Evolutionary conservation across 2,329 filamentous ascomycete genomes (phyloP).

Genomic region (Colletotrichum cereale): DNA sequence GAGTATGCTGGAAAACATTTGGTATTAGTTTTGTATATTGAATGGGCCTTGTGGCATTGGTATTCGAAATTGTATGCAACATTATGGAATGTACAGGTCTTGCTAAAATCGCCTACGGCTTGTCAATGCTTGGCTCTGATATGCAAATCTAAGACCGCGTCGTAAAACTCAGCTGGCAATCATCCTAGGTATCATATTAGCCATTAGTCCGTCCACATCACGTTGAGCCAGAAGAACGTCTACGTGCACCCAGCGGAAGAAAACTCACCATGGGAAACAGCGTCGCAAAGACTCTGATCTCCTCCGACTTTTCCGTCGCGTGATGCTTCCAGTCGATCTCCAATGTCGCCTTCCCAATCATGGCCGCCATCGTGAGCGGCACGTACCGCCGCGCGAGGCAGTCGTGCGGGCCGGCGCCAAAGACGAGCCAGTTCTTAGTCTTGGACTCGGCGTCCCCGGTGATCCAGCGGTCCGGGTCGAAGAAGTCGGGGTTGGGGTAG

Average conservation of each 20-base stretch:
- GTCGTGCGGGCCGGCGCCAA: slow-evolving; percentile 63
- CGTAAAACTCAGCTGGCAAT: slow-evolving; percentile 52
- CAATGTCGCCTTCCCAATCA: slow-evolving; percentile 65
- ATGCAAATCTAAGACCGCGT: slow-evolving; percentile 42
- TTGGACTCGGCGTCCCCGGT: slow-evolving; percentile 62
- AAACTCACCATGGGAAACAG: slow-evolving; percentile 61
- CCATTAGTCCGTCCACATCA: not conserved
- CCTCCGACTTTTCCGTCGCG: slow-evolving; percentile 60
- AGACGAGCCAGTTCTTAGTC: slow-evolving; percentile 67
- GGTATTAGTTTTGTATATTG: not conserved
- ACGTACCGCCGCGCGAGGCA: slow-evolving; percentile 64
- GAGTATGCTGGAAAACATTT: not conserved
- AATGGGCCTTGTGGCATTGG: not conserved
- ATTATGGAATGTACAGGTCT: too few relatives aligned
- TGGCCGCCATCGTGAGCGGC: slow-evolving; percentile 61
- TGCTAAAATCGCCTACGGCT: accelerated
- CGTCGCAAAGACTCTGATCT: slow-evolving; percentile 64
- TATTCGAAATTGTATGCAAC: not conserved
- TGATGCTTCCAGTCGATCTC: slow-evolving; percentile 65
- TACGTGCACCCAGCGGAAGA: not conserved
- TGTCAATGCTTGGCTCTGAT: not conserved
- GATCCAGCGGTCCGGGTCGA: slow-evolving; percentile 66
- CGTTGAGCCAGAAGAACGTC: not conserved
- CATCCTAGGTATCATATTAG: slow-evolving; percentile 47
- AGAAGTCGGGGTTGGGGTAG: slow-evolving; percentile 60